A percentile compares a stretch with the other conserved stretches of the same genome.
phyloP scores from a whole-genome alignment of 2,329 filamentous ascomycete species.

The Aureobasidium leucospermi region DNA sequence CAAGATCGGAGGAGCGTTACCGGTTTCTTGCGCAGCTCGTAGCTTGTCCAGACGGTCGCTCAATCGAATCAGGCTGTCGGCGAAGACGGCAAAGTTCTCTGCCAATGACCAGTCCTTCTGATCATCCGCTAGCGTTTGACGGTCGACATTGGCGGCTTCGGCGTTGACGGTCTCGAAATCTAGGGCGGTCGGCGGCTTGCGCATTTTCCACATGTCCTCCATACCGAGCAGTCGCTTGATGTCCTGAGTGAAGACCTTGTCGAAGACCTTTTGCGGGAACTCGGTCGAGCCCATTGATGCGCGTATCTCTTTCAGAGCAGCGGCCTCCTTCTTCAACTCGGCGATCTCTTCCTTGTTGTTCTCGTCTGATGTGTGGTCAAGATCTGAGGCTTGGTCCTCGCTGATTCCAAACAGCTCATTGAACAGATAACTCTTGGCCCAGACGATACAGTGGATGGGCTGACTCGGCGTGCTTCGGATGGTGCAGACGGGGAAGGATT shows the following conservation, averaged over 20 bases:
- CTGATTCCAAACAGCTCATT: constrained; percentile 90
- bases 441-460: constrained; percentile 97
- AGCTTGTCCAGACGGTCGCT: constrained; percentile 64
- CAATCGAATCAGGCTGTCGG: constrained; percentile 71
- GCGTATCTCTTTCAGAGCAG: constrained; percentile 75
- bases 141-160: constrained; percentile 30
- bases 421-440: constrained; percentile 93
- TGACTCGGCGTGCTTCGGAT: constrained; percentile 94
- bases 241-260: constrained; percentile 87
- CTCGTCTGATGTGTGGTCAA: constrained; percentile 72
- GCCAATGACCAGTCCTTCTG: constrained; percentile 73
- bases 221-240: constrained; percentile 75
- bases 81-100: constrained; percentile 82
- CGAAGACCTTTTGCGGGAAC: constrained; percentile 75
- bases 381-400: constrained; percentile 71
- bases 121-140: constrained; percentile 41
- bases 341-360: constrained; percentile 85
- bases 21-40: constrained; percentile 47
- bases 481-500: constrained; percentile 92
- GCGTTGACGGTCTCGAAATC: constrained; percentile 52
- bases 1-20: constrained; percentile 52
- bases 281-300: constrained; percentile 69
- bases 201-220: constrained; percentile 93
- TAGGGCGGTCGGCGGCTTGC: constrained; percentile 65
- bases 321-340: constrained; percentile 76